Evolutionary conservation across 176 grass and related monocot genomes (phyloP), one percentile per base, ranked within the genome.

Genomic region (Phragmites australis): DNA sequence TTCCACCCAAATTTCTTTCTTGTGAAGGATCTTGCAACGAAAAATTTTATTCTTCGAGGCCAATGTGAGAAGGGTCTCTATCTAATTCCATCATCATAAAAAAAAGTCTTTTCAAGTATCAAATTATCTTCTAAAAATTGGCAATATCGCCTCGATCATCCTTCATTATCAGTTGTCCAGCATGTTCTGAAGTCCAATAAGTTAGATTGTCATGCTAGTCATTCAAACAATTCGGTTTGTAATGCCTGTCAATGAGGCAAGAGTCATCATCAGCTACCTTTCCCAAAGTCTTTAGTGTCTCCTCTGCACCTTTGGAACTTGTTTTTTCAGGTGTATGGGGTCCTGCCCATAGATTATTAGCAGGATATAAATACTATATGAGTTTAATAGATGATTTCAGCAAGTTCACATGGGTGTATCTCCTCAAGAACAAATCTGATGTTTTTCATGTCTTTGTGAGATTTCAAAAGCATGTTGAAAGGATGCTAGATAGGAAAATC

Each of bases 311-410:
- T 12, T 21, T 55, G 16, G 19, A 55, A 19, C 15, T 21, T 6
- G 19, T 55, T 22, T 22, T 21, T 21, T 21, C 3, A 19, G 52
- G n/a, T 22, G 3, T 55, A 21, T 55, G 15, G 52, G 52, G 52
- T 55, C 52, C 19, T 6, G 15, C 52, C 3, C 17, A n/a, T 3
- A 5, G 17, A 18, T 22, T 55, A 1, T n/a, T 40, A 3, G 18
- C n/a, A 55, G 19, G n/a, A 55, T n/a, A 21, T 1, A 18, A 21
- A 18, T 54, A 57, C 19, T 66, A 55, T 70, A 16, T 54, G 3
- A 34, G 2, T n/a, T 81, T 81, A 12, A 40, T 55, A 1, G 78
- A 81, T 65, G 76, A 80, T 30, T 80, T 49, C 18, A 45, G 8
- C 32, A 65, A 47, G n/a, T n/a, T n/a, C n/a, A n/a, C n/a, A n/a